Percentiles rank a stretch among this genome's conserved stretches.
These are phyloP conservation scores for Pezizomycotina sp. DNA, from an alignment of 2,329 filamentous ascomycete species.

Conservation along the genomic window DNA sequence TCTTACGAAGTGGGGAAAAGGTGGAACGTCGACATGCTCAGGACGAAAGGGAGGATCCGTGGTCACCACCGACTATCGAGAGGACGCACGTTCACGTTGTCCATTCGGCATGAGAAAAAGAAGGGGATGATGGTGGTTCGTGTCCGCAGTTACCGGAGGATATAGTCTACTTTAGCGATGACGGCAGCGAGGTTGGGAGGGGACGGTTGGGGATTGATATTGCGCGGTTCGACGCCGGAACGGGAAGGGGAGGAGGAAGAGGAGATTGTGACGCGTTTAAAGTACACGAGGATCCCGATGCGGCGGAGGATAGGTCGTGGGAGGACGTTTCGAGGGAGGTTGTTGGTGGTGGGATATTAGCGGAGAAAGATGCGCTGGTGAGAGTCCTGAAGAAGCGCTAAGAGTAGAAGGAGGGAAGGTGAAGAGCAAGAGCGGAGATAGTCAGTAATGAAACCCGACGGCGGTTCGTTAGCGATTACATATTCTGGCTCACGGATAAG, in stretches of 20 bases:
- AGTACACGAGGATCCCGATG: neutral
- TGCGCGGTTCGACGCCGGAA: too few species aligned
- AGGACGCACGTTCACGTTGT: constrained; percentile 11
- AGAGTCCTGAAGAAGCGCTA: constrained; percentile 4
- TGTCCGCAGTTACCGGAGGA: too few species aligned
- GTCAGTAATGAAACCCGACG: constrained; percentile 68
- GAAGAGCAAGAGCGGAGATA: constrained; percentile 28
- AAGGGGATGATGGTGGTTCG: too few species aligned
- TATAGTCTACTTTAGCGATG: too few species aligned
- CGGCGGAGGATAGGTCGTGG: neutral
- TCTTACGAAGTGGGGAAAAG: constrained; percentile 44
- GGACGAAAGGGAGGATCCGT: constrained; percentile 20
- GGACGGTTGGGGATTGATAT: too few species aligned
- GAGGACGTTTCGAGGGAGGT: neutral
- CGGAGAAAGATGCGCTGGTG: constrained; percentile 7
- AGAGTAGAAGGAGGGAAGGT: neutral
- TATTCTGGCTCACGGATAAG: constrained; percentile 61
- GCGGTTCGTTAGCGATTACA: constrained; percentile 68
- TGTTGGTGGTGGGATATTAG: neutral
- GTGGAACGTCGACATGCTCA: constrained; percentile 40
- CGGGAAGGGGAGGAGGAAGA: neutral
- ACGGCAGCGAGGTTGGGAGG: too few species aligned
- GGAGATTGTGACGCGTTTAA: too few species aligned
- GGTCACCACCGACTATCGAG: constrained; percentile 12
- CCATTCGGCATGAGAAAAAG: too few species aligned